A percentile compares a stretch with the other conserved stretches of the same genome.
These are phyloP conservation scores for Solanum sitiens DNA, from an alignment of 257 asterid species.

Conservation along the genomic window DNA sequence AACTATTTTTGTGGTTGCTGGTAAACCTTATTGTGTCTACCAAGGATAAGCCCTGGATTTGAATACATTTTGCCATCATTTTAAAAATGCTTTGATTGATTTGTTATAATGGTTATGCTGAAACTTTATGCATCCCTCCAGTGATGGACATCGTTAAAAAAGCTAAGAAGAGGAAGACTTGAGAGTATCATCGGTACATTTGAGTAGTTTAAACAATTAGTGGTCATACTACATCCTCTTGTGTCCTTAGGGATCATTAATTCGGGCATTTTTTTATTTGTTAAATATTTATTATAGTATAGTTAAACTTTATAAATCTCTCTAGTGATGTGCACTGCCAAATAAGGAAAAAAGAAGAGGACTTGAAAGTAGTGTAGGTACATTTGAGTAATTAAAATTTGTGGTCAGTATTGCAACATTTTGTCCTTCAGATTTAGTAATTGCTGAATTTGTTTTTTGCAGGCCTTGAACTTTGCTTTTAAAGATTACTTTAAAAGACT, in stretches of 20 bases:
- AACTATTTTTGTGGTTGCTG: background rate
- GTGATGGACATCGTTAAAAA: background rate
- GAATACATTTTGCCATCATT: background rate
- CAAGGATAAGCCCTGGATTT: background rate
- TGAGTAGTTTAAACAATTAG: background rate
- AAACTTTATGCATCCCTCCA: background rate
- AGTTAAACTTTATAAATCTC: background rate
- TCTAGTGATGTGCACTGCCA: background rate
- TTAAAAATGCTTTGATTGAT: background rate
- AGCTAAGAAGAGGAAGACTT: background rate
- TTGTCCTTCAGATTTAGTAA: background rate
- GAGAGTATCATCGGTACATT: background rate
- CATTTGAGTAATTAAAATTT: background rate
- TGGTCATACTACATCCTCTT: background rate
- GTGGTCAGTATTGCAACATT: background rate
- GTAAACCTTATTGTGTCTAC: background rate
- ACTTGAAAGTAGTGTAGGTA: background rate
- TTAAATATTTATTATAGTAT: background rate
- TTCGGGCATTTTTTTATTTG: background rate
- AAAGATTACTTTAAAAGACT: constrained; percentile 67
- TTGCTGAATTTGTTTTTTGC: constrained; percentile 9
- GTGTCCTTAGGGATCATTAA: background rate
- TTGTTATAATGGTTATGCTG: background rate
- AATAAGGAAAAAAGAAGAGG: background rate
- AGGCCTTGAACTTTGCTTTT: constrained; percentile 81